Evolutionary conservation across 1,284 basidiomycete species (phyloP).

Genomic region (Meira miltonrushii): DNA sequence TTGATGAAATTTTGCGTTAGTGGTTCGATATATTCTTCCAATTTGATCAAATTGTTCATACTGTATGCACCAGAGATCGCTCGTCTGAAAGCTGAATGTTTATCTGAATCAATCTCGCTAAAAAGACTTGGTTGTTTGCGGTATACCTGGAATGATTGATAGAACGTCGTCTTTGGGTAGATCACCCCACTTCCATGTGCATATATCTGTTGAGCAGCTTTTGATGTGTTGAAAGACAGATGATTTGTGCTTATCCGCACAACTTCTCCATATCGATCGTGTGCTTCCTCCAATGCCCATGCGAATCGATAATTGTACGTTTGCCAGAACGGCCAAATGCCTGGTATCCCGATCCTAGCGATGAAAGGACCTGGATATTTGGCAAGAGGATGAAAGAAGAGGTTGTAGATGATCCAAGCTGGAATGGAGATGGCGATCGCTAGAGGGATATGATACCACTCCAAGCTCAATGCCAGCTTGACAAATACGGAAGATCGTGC

Average conservation of each 20-base stretch:
- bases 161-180: slow-evolving; percentile 33
- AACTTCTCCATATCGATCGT: slow-evolving; percentile 27
- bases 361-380: slow-evolving; percentile 29
- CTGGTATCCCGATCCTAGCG: slow-evolving; percentile 26
- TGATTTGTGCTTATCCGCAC: slow-evolving; percentile 40
- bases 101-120: slow-evolving; percentile 34
- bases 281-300: slow-evolving; percentile 21
- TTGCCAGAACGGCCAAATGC: slow-evolving; percentile 29
- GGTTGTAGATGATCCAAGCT: slow-evolving; percentile 17
- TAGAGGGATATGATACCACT: too few species aligned
- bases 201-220: slow-evolving; percentile 37
- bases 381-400: slow-evolving; percentile 25
- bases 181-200: slow-evolving; percentile 25
- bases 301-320: slow-evolving; percentile 26
- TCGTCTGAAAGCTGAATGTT: slow-evolving; percentile 29
- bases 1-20: slow-evolving; percentile 24
- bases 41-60: slow-evolving; percentile 33
- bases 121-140: slow-evolving; percentile 34
- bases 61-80: slow-evolving; percentile 37
- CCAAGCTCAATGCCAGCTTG: too few species aligned
- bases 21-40: slow-evolving; percentile 37
- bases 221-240: slow-evolving; percentile 28
- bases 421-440: too few species aligned
- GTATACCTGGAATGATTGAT: slow-evolving; percentile 29
- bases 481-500: too few species aligned